These are phyloP conservation scores for Carex littledalei DNA, from an alignment of 176 grass and related monocot species.

Conservation along the genomic window DNA sequence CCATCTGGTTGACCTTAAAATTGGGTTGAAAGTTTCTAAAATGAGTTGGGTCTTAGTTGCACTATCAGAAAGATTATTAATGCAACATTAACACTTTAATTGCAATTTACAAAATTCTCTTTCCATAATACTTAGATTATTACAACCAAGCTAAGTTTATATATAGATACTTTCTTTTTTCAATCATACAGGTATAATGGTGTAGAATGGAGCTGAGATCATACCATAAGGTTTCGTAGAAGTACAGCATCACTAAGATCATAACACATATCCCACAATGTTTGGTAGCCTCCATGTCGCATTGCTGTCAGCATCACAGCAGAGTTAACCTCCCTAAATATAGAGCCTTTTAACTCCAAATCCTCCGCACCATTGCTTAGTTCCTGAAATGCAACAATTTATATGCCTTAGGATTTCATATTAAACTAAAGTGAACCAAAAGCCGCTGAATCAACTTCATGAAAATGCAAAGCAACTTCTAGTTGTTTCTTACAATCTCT, in stretches of 20 bases:
- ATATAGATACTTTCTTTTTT: neutral
- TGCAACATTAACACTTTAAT: neutral
- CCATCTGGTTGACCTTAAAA: neutral
- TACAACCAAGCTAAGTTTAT: neutral
- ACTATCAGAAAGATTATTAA: neutral
- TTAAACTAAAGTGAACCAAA: neutral
- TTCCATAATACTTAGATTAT: neutral
- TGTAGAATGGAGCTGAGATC: slow-evolving; percentile 14
- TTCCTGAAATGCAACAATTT: slow-evolving; percentile 43
- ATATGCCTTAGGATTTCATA: slow-evolving; percentile 21
- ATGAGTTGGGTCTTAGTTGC: neutral
- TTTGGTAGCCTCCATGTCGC: slow-evolving; percentile 85
- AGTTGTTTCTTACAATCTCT: slow-evolving; percentile 11
- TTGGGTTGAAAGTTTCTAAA: neutral
- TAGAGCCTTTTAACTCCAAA: slow-evolving; percentile 65
- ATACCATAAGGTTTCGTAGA: slow-evolving; percentile 90
- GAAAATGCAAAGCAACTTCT: slow-evolving; percentile 25
- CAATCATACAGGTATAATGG: neutral
- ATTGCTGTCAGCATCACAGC: slow-evolving; percentile 80
- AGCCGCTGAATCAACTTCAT: neutral
- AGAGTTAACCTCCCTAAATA: slow-evolving; percentile 79
- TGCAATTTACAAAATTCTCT: neutral
- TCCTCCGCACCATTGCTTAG: slow-evolving; percentile 43
- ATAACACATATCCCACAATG: slow-evolving; percentile 95
- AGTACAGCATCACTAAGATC: slow-evolving; percentile 87